Evolutionary conservation across 768 basidiomycete species (phyloP).

Genomic region (Agrocybe pediades): DNA sequence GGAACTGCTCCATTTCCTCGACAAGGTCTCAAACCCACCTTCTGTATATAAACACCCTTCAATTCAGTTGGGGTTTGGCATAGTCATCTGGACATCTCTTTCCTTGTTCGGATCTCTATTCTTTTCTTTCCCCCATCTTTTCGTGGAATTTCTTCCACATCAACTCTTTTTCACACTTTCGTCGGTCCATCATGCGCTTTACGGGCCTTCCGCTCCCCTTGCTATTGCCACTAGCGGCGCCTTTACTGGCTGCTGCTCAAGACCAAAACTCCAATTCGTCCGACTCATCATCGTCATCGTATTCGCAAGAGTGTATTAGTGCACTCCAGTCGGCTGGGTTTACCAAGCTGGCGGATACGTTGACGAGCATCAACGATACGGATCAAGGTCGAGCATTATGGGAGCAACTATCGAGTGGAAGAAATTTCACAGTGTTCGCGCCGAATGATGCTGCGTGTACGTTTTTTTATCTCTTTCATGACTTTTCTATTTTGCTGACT

Average conservation of each 20-base stretch:
- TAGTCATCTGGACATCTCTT: background rate
- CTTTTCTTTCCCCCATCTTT: background rate
- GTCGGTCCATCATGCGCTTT: slow-evolving; percentile 5
- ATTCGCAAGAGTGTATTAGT: slow-evolving; percentile 32
- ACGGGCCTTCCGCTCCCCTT: slow-evolving; percentile 7
- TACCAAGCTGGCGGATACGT: slow-evolving; percentile 39
- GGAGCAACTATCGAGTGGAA: slow-evolving; percentile 38
- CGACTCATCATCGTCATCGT: slow-evolving; percentile 1
- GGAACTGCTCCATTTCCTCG: background rate
- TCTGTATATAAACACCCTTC: background rate
- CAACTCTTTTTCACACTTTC: too few species aligned
- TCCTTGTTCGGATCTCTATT: background rate
- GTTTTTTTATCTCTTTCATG: slow-evolving; percentile 16
- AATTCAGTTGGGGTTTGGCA: background rate
- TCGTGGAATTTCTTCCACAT: too few species aligned
- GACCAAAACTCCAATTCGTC: slow-evolving; percentile 14
- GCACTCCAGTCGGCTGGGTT: slow-evolving; percentile 42
- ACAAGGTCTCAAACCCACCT: background rate
- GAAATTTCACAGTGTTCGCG: slow-evolving; percentile 54
- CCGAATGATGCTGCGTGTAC: slow-evolving; percentile 58
- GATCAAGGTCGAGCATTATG: slow-evolving; percentile 45
- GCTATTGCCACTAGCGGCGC: slow-evolving; percentile 12
- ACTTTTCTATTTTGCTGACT: slow-evolving; percentile 13
- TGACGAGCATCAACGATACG: slow-evolving; percentile 44
- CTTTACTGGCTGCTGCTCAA: slow-evolving; percentile 17